Base-by-base conservation (phyloP, 2,329 filamentous ascomycete species). In the Colletotrichum cereale region DNA sequence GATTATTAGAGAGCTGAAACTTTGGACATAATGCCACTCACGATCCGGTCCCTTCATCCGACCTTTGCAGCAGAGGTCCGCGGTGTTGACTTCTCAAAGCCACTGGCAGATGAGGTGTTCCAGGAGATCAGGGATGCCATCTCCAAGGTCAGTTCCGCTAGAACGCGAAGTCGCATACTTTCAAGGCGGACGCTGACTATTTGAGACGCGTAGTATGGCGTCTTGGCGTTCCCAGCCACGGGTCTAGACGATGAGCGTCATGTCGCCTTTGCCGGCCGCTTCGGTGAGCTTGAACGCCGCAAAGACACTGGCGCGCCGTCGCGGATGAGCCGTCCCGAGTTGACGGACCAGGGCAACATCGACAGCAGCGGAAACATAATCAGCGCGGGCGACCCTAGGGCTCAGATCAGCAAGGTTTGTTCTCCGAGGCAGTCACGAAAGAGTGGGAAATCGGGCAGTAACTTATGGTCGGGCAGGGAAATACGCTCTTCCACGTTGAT, bases 291-390 rank as follows among this genome's bases (percentile, higher is more conserved):
- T 0, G 69, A 70, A 29, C 24, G 48, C n/a, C 58, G 65, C 18
- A 70, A 70, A 47, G 57, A 62, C n/a, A 71, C 57, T 1, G 68
- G 64, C 4, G 52, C 50, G 2, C 50, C 58, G 12, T 71, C 68
- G 21, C 64, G 64, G 29, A 47, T 71, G 40, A 57, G 60, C 42
- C n/a, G 38, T 36, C 42, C 68, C 52, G 84, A 89, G 75, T 80
- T 90, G 4, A 89, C 89, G 76, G 88, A 90, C 74, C 86, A 86
- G 0, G 82, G 85, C 60, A 90, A 90, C 75, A 79, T 88, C 12
- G 82, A 87, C 66, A 81, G 82, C 8, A 82, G 86, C 62, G 84
- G 61, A 3, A 56, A 64, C 1, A 38, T 72, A 47, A 60, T 72
- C 2, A 29, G 26, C 26, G 83, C 66, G 74, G 76, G 18, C 73